Base-by-base conservation (phyloP, 2,329 filamentous ascomycete species). In the Nothophoma quercina region DNA sequence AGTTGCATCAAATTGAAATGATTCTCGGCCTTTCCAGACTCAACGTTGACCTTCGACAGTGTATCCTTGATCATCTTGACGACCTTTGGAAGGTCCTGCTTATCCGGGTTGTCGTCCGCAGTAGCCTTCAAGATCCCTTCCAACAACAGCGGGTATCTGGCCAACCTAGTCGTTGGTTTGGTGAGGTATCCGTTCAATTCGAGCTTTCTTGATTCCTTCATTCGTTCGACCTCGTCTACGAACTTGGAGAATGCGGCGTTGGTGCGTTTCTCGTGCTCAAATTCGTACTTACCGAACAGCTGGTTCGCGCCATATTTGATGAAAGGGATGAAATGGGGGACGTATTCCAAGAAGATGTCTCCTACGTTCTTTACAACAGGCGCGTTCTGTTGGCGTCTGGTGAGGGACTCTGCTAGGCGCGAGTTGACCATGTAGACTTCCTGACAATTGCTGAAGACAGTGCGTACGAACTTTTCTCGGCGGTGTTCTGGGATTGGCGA, bases 101-200 rank as follows among this genome's bases (percentile, higher is more conserved):
- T 93, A 72, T 99, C 95, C 1, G 91, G 88, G 62, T 89, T 96
- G 50, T 88, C 92, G 45, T 93, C 90, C 39, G 93, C 88, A 0
- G 93, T 97, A 71, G 93, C 90, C 72, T 98, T 99, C 59, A 92
- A 78, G 29, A 98, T 91, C 60, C 93, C 92, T 64, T 98, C 95
- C 13, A 99, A 81, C 10, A 99, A 81, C 29, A 99, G 80, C 4
- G 95, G 95, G 73, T 99, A 99, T 75, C 95, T 86, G 33, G 95
- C 95, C 67, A 99, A 79, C 79, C 95, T 87, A 15, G 95, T 99
- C 1, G 95, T 99, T 1, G 95, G 95, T 75, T 99, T 99, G 7
- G 95, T 99, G 44, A 99, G 81, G 70, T 99, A 99, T 63, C 95
- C 95, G 73, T 99, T 99, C 53, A 99, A 81, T 75, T 99, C 95